Evolutionary conservation across 73 alveolate genomes (phyloP).

Genomic region (Paramecium octaurelia): DNA sequence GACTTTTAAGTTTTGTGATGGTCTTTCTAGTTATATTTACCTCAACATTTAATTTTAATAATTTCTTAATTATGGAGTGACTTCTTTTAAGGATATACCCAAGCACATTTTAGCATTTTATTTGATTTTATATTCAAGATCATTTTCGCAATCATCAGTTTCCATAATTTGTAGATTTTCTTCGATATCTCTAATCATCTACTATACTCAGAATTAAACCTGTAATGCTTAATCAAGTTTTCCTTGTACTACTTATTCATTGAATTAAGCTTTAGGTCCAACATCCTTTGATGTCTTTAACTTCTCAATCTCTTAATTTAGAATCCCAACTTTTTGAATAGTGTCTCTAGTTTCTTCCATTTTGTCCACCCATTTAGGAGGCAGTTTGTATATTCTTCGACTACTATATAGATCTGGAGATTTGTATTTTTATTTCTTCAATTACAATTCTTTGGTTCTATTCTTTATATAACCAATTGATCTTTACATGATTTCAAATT

Average conservation of each 20-base stretch:
- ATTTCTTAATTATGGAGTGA: conserved; percentile 19
- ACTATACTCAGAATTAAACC: neutral
- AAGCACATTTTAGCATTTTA: conserved; percentile 25
- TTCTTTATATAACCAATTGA: conserved; percentile 5
- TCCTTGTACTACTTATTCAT: neutral
- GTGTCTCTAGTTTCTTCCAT: conserved; percentile 43
- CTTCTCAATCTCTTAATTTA: neutral
- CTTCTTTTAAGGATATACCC: conserved; percentile 1
- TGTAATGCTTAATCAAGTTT: conserved; percentile 30
- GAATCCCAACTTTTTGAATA: neutral
- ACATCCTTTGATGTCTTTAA: neutral
- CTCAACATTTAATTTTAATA: neutral
- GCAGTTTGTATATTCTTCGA: neutral
- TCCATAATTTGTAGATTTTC: neutral
- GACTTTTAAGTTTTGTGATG: neutral
- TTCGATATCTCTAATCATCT: conserved; percentile 37
- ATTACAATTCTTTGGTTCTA: neutral
- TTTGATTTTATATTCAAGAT: conserved; percentile 6
- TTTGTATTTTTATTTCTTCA: neutral
- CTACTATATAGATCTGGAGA: neutral
- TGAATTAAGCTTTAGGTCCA: neutral
- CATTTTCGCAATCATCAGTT: conserved; percentile 23
- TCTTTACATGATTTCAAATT: neutral
- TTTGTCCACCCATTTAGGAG: conserved; percentile 44
- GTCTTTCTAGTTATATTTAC: conserved; percentile 20